A percentile compares a stretch with the other conserved stretches of the same genome.
These are phyloP conservation scores for Monosporozyma yasuniensis DNA, from an alignment of 805 yeast species.

Conservation along the genomic window DNA sequence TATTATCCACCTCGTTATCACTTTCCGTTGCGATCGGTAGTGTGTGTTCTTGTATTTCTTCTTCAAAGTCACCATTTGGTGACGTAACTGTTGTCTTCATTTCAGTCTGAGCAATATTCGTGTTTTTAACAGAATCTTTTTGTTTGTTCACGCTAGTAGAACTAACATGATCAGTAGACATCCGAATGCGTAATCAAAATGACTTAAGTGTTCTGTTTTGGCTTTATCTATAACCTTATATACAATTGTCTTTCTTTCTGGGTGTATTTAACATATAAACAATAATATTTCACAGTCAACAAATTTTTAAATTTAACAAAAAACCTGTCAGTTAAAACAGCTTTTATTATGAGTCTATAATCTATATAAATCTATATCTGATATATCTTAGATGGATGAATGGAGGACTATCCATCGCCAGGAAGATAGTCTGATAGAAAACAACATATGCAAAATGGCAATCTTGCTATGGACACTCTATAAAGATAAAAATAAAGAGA, in stretches of 20 bases:
- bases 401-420: background rate
- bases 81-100: background rate
- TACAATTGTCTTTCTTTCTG: background rate
- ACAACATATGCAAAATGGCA: too few relatives aligned
- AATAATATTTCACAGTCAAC: background rate
- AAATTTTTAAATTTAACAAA: background rate
- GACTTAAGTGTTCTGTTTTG: background rate
- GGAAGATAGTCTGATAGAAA: background rate
- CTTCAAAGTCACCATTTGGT: background rate
- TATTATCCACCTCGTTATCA: background rate
- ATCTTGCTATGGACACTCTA: too few relatives aligned
- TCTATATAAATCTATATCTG: background rate
- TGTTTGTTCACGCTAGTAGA: background rate
- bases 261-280: background rate
- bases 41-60: background rate
- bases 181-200: background rate
- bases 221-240: background rate
- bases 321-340: background rate
- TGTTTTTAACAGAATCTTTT: background rate
- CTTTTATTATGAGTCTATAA: background rate
- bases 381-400: background rate
- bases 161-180: background rate
- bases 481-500: too few relatives aligned
- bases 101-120: background rate
- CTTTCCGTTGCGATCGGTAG: background rate